phyloP scores from a whole-genome alignment of 129 eudicot genomes.

The Glebionis coronaria region DNA sequence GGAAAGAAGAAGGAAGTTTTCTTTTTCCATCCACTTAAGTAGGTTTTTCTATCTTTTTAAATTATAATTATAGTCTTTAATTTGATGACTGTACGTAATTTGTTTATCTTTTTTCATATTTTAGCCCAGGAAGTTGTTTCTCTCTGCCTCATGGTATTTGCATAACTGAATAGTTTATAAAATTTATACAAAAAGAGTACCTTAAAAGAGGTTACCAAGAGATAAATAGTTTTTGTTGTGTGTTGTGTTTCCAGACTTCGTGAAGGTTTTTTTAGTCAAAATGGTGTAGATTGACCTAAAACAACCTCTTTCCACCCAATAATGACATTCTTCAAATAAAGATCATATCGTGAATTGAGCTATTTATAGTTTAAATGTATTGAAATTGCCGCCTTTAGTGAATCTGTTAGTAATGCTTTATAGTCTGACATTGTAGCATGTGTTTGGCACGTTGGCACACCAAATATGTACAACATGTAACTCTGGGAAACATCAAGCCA shows the following conservation, averaged over 20 bases:
- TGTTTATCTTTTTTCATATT: slow-evolving; percentile 19
- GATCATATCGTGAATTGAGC: too few relatives aligned
- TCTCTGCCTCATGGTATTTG: slow-evolving; percentile 82
- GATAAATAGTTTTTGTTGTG: slow-evolving; percentile 25
- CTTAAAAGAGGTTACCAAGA: slow-evolving; percentile 75
- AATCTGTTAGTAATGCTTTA: too few relatives aligned
- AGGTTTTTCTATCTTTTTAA: not conserved
- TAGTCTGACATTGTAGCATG: slow-evolving; percentile 19
- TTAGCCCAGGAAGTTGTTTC: slow-evolving; percentile 93
- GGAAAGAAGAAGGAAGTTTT: slow-evolving; percentile 87
- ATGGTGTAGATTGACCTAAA: too few relatives aligned
- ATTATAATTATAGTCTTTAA: not conserved
- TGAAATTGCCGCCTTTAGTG: too few relatives aligned
- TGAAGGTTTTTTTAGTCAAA: too few relatives aligned
- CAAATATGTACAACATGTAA: slow-evolving; percentile 92
- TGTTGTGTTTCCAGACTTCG: too few relatives aligned
- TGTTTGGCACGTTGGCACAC: slow-evolving; percentile 57
- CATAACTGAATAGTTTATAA: slow-evolving; percentile 58
- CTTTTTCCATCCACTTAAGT: slow-evolving; percentile 94
- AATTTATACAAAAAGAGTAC: slow-evolving; percentile 59
- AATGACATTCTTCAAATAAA: not conserved
- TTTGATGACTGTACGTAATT: not conserved
- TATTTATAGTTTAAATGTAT: too few relatives aligned
- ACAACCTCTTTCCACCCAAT: too few relatives aligned
- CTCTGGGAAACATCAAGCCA: slow-evolving; percentile 99